Evolutionary conservation across 2,329 filamentous ascomycete species (phyloP), one percentile per base, ranked within the genome.

Genomic region (Dissoconium aciculare): DNA sequence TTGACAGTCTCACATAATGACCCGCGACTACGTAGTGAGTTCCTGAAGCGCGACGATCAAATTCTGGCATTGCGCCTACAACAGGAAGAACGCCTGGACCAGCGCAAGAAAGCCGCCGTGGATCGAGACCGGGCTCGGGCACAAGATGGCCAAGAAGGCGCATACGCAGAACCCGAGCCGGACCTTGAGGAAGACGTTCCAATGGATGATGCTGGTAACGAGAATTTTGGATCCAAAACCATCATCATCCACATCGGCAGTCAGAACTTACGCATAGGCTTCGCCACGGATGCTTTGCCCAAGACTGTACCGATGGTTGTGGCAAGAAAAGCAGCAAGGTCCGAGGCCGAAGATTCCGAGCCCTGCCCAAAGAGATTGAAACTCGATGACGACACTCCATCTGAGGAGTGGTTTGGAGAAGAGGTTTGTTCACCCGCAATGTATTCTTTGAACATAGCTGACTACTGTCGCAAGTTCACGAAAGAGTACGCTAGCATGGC

Each of bases 41-140:
- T 93, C 48, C 80, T 98, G 60, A 98, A 98, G 63, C 78, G 87
- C 50, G 89, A 98, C 62, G 89, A 95, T 49, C 89, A 98, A 60
- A 76, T 92, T 36, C 73, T 98, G 17, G 83, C 87, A 9, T 72
- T 87, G 33, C 76, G 89, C 48, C 69, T 92, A 11, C 83, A 92
- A 47, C 78, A 76, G 56, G 89, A 98, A 54, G 83, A 87, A 45
- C 77, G 74, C 30, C 70, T 83, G 42, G 84, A 89, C 40, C 71
- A 74, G 38, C 78, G 93, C 55, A 76, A 89, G 19, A 82, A 85
- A 55, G 78, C 68, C 34, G 84, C 84, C 14, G 83, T 89, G 52
- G 87, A 94, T 48, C 74, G 78, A 45, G 87, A 94, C 51, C 73
- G 85, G 45, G 78, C 79, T 25, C 67, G 91, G 33, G 84, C 84